A percentile compares a stretch with the other conserved stretches of the same genome.
Conservation (phyloP, 2,329 filamentous ascomycete genomes). For the Coniosporium tulheliwenetii region DNA sequence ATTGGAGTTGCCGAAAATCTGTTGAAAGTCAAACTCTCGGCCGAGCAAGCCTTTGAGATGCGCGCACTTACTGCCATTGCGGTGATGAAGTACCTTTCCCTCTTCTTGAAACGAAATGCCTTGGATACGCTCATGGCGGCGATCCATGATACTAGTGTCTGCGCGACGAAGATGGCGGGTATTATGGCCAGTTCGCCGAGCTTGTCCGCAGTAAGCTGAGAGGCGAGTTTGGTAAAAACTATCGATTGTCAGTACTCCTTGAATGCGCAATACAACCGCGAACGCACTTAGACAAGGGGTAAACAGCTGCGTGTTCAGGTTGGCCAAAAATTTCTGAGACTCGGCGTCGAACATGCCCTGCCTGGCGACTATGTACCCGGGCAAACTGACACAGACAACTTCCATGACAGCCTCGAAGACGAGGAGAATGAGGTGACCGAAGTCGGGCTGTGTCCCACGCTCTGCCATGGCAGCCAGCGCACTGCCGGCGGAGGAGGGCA, state of each 20-base stretch:
- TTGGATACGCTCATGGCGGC: constrained; percentile 58
- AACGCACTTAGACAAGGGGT: constrained; percentile 79
- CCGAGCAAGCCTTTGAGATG: background rate
- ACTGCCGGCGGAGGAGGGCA: constrained; percentile 14
- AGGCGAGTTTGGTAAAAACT: constrained; percentile 96
- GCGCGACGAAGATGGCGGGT: constrained; percentile 80
- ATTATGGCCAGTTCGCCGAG: constrained; percentile 83
- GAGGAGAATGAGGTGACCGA: constrained; percentile 57
- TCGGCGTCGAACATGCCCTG: constrained; percentile 90
- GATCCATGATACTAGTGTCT: constrained; percentile 73
- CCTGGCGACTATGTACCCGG: constrained; percentile 81
- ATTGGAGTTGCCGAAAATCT: constrained; percentile 95
- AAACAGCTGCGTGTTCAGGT: constrained; percentile 91
- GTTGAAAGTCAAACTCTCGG: constrained; percentile 7
- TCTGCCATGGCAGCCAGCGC: background rate
- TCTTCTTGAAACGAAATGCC: constrained; percentile 65
- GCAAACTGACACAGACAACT: constrained; percentile 86
- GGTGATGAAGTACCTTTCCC: constrained; percentile 84
- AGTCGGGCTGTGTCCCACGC: constrained; percentile 37
- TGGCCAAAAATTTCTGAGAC: constrained; percentile 90
- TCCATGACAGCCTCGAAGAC: constrained; percentile 93
- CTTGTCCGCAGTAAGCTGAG: constrained; percentile 83
- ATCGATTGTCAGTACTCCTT: background rate
- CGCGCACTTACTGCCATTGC: constrained; percentile 62
- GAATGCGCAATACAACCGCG: background rate